Evolutionary conservation across 345 rosid species (phyloP).

Genomic region (Salix dunnii): DNA sequence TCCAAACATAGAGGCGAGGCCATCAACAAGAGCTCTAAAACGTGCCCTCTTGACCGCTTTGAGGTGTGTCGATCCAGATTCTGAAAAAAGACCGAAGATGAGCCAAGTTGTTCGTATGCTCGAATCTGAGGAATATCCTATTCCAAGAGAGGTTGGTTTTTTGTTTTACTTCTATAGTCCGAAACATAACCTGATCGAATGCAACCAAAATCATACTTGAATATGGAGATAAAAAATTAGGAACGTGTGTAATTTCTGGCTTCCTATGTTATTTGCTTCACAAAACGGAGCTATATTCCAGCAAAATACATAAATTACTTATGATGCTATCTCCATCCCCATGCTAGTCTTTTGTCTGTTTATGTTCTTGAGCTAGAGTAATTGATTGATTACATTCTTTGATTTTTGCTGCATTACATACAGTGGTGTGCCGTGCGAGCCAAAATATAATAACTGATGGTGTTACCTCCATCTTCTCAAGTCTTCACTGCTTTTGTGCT

Average conservation of each 20-base stretch:
- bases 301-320: not conserved
- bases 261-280: not conserved
- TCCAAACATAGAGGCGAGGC: slow-evolving; percentile 77
- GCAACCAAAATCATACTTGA: not conserved
- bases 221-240: too few relatives aligned
- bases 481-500: not conserved
- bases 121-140: slow-evolving; percentile 92
- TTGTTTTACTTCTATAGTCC: not conserved
- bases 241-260: not conserved
- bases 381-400: not conserved
- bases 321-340: not conserved
- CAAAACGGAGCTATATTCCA: not conserved
- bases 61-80: slow-evolving; percentile 94
- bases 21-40: slow-evolving; percentile 83
- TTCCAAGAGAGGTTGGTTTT: slow-evolving; percentile 85
- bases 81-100: slow-evolving; percentile 93
- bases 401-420: too few relatives aligned
- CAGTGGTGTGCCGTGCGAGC: too few relatives aligned
- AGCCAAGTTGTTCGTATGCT: slow-evolving; percentile 99
- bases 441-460: too few relatives aligned
- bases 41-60: slow-evolving; percentile 89
- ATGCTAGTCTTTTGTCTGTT: not conserved
- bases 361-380: not conserved
- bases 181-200: not conserved
- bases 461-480: too few relatives aligned